Percentiles rank a stretch among this genome's conserved stretches.
phyloP scores from a whole-genome alignment of 768 basidiomycete species.

The Agrocybe praecox region DNA sequence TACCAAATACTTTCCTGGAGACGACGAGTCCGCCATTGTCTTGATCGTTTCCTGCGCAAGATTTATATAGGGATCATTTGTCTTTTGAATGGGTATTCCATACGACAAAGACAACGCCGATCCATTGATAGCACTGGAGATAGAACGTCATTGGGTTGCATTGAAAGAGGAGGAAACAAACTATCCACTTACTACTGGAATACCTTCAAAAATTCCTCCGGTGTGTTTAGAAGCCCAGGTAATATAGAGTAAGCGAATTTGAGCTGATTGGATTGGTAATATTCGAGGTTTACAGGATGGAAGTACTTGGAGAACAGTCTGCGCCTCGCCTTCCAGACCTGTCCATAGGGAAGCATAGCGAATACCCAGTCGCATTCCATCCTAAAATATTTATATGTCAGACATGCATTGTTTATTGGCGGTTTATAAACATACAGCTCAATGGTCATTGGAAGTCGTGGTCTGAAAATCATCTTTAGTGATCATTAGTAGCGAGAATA shows the following conservation, averaged over 20 bases:
- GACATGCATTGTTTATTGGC: neutral
- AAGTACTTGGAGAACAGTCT: constrained; percentile 23
- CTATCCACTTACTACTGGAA: neutral
- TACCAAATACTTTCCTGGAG: constrained; percentile 32
- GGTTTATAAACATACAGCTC: constrained; percentile 9
- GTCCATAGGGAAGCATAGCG: constrained; percentile 19
- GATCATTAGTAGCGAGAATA: neutral
- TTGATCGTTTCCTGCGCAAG: constrained; percentile 23
- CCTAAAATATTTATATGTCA: neutral
- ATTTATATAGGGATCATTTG: constrained; percentile 32
- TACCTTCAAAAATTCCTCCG: constrained; percentile 1
- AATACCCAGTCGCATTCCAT: constrained; percentile 21
- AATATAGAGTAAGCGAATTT: constrained; percentile 18
- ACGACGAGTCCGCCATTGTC: constrained; percentile 21
- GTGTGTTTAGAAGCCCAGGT: constrained; percentile 7
- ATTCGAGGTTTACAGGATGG: constrained; percentile 7
- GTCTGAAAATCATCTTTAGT: neutral
- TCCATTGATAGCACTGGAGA: constrained; percentile 26
- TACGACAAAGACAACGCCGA: constrained; percentile 30
- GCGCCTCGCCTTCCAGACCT: constrained; percentile 23
- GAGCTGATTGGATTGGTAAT: constrained; percentile 10
- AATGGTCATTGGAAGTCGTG: constrained; percentile 11
- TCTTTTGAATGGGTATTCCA: constrained; percentile 28
- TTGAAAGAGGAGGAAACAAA: too few relatives aligned
- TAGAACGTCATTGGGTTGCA: neutral